Percentiles rank a stretch among this genome's conserved stretches.
Conservation (phyloP, 108 stramenopile species). For the Chaetoceros tenuissimus region DNA sequence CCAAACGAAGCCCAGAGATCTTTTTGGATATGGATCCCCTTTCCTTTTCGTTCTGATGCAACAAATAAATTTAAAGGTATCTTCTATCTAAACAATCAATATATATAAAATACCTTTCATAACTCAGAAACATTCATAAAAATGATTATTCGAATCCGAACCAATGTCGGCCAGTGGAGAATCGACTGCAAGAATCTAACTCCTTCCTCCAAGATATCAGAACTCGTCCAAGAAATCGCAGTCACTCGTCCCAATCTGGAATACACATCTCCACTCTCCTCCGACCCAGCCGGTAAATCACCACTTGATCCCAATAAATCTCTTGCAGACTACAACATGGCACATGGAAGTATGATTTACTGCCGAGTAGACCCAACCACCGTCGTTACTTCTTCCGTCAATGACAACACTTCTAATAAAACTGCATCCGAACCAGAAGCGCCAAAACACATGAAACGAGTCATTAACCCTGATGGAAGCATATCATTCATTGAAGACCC, state of each 20-base stretch:
- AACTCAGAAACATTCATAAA: too few relatives aligned
- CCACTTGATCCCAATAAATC: slow-evolving; percentile 32
- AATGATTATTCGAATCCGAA: slow-evolving; percentile 80
- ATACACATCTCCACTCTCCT: slow-evolving; percentile 46
- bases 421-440: background rate
- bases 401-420: slow-evolving; percentile 1
- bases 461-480: background rate
- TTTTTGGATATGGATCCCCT: too few relatives aligned
- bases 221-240: slow-evolving; percentile 44
- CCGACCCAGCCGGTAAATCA: slow-evolving; percentile 50
- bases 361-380: slow-evolving; percentile 71
- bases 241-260: slow-evolving; percentile 54
- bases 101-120: too few relatives aligned
- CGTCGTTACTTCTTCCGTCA: slow-evolving; percentile 38
- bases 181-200: slow-evolving; percentile 19
- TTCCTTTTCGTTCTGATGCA: too few relatives aligned
- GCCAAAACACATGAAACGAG: background rate
- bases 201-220: slow-evolving; percentile 3
- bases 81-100: too few relatives aligned
- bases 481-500: background rate
- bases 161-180: slow-evolving; percentile 81
- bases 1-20: too few relatives aligned
- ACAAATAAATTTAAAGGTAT: too few relatives aligned
- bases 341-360: slow-evolving; percentile 71
- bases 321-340: slow-evolving; percentile 27